phyloP scores from a whole-genome alignment of 2,329 filamentous ascomycete species.

The Xylaria sp. region DNA sequence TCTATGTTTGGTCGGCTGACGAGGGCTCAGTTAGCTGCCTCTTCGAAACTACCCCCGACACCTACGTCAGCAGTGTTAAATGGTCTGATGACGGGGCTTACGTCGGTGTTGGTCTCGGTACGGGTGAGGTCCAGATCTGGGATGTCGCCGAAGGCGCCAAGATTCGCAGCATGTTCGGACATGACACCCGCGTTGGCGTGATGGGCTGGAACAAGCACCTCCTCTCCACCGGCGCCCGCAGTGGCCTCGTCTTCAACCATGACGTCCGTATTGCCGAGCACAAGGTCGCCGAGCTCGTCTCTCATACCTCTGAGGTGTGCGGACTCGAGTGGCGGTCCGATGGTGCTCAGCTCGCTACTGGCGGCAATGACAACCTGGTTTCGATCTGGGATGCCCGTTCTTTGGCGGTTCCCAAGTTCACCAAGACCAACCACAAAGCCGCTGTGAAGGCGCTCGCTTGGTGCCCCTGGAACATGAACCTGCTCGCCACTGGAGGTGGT shows the following conservation, averaged over 20 bases:
- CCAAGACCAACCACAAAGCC: constrained; percentile 99
- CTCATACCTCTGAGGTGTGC: constrained; percentile 97
- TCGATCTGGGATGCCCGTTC: constrained; percentile 99
- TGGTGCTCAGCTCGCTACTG: constrained; percentile 95
- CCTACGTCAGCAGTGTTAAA: constrained; percentile 97
- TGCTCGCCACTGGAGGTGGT: constrained; percentile 94
- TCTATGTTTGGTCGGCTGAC: constrained; percentile 99
- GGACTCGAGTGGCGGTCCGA: constrained; percentile 98
- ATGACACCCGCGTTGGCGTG: constrained; percentile 94
- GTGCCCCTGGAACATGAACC: constrained; percentile 99
- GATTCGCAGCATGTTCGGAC: constrained; percentile 98
- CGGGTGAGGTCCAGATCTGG: constrained; percentile 99
- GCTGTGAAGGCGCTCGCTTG: constrained; percentile 98
- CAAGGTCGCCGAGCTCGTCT: constrained; percentile 97
- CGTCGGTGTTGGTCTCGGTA: constrained; percentile 92
- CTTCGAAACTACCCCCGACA: constrained; percentile 87
- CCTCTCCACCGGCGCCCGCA: constrained; percentile 92
- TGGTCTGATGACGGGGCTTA: constrained; percentile 98
- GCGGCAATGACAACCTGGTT: constrained; percentile 98
- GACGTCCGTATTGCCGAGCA: constrained; percentile 97
- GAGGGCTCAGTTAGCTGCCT: constrained; percentile 89
- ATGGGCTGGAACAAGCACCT: constrained; percentile 99
- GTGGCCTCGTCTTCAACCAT: constrained; percentile 97
- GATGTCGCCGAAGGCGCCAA: constrained; percentile 95
- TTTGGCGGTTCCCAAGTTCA: constrained; percentile 94